Percentiles rank a stretch among this genome's conserved stretches.
Conservation (phyloP, 371 early-diverging fungal species). For the Mortierella sp. region DNA sequence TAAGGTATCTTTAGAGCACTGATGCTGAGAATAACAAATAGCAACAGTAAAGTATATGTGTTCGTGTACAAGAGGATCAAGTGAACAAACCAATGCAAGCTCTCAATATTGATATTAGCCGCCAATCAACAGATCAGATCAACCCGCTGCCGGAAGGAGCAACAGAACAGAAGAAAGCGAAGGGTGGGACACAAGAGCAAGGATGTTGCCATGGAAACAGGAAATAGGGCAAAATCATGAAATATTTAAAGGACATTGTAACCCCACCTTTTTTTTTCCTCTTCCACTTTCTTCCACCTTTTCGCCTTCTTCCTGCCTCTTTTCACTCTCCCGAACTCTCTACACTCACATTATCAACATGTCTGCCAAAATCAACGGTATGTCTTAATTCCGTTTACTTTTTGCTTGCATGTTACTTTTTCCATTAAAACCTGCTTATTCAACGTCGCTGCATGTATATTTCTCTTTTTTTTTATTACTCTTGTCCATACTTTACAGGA, state of each 20-base stretch:
- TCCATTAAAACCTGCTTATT: too few species aligned
- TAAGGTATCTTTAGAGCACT: too few species aligned
- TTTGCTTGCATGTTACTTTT: too few species aligned
- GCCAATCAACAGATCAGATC: constrained; percentile 18
- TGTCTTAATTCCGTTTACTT: constrained; percentile 7
- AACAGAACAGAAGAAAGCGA: constrained; percentile 7
- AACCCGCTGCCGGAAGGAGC: neutral
- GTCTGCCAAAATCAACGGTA: constrained; percentile 53
- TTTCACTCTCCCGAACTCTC: neutral
- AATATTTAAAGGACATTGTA: neutral
- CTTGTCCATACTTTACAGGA: constrained; percentile 27
- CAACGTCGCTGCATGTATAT: too few species aligned
- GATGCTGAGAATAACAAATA: too few species aligned
- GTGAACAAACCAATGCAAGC: neutral
- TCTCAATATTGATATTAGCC: neutral
- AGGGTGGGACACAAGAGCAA: neutral
- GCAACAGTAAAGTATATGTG: too few species aligned
- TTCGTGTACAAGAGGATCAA: too few species aligned
- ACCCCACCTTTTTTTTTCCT: constrained; percentile 17
- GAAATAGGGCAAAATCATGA: too few species aligned
- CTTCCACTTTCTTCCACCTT: constrained; percentile 3
- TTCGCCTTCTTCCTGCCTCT: neutral
- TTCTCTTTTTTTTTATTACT: neutral
- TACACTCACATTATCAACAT: constrained; percentile 8
- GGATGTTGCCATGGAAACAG: neutral